Base-by-base conservation (phyloP, 2,329 filamentous ascomycete genomes). In the Daldinia eschscholtzii region DNA sequence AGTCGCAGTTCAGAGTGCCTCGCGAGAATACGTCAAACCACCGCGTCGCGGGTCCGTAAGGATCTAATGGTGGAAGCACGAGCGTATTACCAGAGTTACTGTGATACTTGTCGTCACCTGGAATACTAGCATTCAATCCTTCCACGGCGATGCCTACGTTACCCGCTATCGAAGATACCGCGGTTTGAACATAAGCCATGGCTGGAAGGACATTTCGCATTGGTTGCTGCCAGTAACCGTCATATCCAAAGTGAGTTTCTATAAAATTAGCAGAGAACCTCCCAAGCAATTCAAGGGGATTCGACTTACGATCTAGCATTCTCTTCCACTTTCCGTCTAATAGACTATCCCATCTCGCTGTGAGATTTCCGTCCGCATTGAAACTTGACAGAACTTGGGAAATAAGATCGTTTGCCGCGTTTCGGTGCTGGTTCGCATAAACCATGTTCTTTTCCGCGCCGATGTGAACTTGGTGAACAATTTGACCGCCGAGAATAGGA, bases 181-280 rank as follows among this genome's bases (percentile, higher is more conserved):
- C 79, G 1, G 82, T 83, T 75, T 90, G 87, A 1, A 90, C 87
- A 70, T 87, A 90, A 4, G 84, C 80, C 70, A 92, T 82, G 6
- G 87, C 84, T 0, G 90, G 89, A 1, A 91, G 84, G 0, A 86
- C 85, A 75, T 93, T 91, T 37, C 89, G 83, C 90, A 92, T 92
- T 0, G 91, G 89, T 76, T 92, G 90, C 78, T 93, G 91, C 90
- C 90, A 87, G 77, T 84, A 84, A 55, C 81, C 83, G 59, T 86
- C 81, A 53, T 85, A 88, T 20, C 85, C 85, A 7, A 88, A 78
- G 71, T 88, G 86, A 0, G 85, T 86, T 80, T 87, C 80, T 81
- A 65, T 13, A 41, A 10, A 53, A 58, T 67, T 60, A 61, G 52
- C 18, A 42, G 35, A 39, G 3, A 42, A 37, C 30, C 35, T 44